Conservation (phyloP, 1,284 basidiomycete species). For the Hemileia vastatrix region DNA sequence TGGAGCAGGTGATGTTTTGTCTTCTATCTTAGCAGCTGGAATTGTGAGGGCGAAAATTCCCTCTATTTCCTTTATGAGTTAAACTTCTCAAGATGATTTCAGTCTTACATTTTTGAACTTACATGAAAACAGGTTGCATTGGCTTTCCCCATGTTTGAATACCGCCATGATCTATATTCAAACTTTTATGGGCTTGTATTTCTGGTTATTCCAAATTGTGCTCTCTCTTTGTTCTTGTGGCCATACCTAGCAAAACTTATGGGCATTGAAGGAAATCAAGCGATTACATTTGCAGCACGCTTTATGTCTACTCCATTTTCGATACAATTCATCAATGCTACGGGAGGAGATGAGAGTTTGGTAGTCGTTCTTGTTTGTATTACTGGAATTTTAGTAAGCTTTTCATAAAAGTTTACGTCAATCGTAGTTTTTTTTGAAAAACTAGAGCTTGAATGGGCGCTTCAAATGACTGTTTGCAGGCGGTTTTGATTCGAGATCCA, state of each 20-base stretch:
- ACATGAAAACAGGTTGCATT: constrained; percentile 15
- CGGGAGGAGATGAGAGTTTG: constrained; percentile 12
- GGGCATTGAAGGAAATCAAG: constrained; percentile 15
- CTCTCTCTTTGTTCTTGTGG: constrained; percentile 13
- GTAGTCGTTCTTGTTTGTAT: constrained; percentile 21
- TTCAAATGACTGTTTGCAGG: constrained; percentile 6
- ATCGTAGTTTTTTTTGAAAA: neutral
- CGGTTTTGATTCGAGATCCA: constrained; percentile 17
- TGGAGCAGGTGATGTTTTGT: constrained; percentile 13
- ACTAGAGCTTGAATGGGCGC: neutral
- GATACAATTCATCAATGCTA: constrained; percentile 19
- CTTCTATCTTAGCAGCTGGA: constrained; percentile 7
- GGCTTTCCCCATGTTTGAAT: constrained; percentile 19
- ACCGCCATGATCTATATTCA: constrained; percentile 13
- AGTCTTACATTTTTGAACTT: too few relatives aligned
- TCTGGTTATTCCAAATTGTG: constrained; percentile 8
- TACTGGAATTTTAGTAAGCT: constrained; percentile 19
- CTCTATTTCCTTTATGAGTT: neutral
- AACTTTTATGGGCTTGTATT: constrained; percentile 13
- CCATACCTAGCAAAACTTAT: constrained; percentile 10
- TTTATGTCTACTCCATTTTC: constrained; percentile 23
- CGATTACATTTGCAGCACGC: constrained; percentile 14
- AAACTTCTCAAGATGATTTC: too few relatives aligned
- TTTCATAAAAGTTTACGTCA: neutral
- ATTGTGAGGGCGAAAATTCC: constrained; percentile 5